phyloP scores from a whole-genome alignment of 2,329 filamentous ascomycete genomes.

The Penicillium italicum region DNA sequence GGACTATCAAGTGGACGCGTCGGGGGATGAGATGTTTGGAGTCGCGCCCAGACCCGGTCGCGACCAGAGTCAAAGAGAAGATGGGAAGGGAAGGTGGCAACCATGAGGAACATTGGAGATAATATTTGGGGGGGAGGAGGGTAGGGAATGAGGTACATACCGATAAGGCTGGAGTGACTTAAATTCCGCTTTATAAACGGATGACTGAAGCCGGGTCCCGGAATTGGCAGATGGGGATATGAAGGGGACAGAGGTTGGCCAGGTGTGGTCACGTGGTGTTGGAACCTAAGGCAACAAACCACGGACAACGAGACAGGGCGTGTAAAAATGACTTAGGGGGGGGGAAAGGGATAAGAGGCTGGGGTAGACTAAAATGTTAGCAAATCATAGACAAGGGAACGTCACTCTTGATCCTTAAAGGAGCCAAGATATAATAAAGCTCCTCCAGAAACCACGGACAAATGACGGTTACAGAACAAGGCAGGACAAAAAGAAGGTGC shows the following conservation, averaged over 20 bases:
- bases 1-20: constrained; percentile 17
- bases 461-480: constrained; percentile 1
- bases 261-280: constrained; percentile 22
- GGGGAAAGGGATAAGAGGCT: constrained; percentile 1
- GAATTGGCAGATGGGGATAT: constrained; percentile 28
- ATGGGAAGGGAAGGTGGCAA: constrained; percentile 2
- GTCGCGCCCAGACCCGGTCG: constrained; percentile 21
- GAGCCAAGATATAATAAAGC: constrained; percentile 8
- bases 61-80: constrained; percentile 18
- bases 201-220: constrained; percentile 37
- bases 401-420: neutral
- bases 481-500: constrained; percentile 10
- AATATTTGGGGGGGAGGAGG: constrained; percentile 7
- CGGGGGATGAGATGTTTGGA: constrained; percentile 17
- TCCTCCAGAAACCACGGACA: constrained; percentile 4
- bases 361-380: constrained; percentile 7
- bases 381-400: neutral
- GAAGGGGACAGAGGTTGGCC: constrained; percentile 30
- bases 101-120: constrained; percentile 1
- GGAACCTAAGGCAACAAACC: constrained; percentile 19
- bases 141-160: constrained; percentile 33
- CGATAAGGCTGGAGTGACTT: constrained; percentile 42
- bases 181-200: constrained; percentile 39
- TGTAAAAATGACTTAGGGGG: neutral
- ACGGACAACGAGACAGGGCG: neutral